Evolutionary conservation across 805 yeast genomes (phyloP), one percentile per base, ranked within the genome.

Genomic region (Yarrowia divulgata): DNA sequence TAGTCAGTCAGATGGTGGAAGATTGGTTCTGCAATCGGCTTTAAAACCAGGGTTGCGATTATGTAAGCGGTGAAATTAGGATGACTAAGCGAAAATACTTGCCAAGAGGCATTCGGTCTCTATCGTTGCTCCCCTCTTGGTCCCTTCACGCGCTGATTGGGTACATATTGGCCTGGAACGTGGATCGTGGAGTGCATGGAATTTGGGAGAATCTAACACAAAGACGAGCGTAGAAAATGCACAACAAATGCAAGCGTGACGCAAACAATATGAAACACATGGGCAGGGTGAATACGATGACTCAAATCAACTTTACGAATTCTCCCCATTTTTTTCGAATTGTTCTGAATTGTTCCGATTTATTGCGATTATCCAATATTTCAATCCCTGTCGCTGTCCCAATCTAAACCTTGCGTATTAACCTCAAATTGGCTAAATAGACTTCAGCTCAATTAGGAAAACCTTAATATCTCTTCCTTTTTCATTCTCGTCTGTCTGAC

Each of bases 171-270:
- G n/a, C 29, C 29, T 23, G 29, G 29, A 2, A 19, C 32, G 49
- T 45, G 14, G 8, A 16, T 45, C 29, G 49, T 19, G 49, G 49
- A 45, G 49, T 45, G 49, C 49, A 45, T 45, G 49, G 49, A 45
- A 45, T 19, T 45, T 45, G 49, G 49, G 29, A 19, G 49, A 45
- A 45, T 8, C 8, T 19, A 45, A 2, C 49, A 19, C 49, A 19
- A 45, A 18, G 10, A 18, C 32, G 29, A 14, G 32, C n/a, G 29
- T 18, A 19, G 49, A 19, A 45, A 10, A 8, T 7, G 49, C 49
- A 19, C 32, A 3, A 45, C 9, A 19, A 18, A 45, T 12, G 49
- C 49, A 45, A 19, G 7, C 49, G 8, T 3, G 32, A 45, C 29
- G 29, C 29, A 23, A 23, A 23, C 29, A 23, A 23, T 23, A 23